Evolutionary conservation across 331 rosid genomes (phyloP).

Genomic region (Cydonia oblonga): DNA sequence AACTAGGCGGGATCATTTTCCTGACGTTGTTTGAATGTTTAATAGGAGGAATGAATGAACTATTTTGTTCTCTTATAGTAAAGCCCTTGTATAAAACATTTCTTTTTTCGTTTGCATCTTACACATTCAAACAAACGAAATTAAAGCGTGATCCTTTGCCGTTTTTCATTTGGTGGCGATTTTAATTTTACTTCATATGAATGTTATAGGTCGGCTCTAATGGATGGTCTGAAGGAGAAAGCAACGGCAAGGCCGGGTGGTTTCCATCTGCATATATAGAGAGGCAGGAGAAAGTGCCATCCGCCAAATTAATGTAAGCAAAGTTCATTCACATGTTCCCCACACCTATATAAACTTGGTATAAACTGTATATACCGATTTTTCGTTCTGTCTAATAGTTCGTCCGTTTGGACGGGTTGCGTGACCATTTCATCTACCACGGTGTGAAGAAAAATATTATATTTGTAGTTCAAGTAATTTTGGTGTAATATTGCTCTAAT

Average conservation of each 20-base stretch:
- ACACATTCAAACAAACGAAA: not conserved
- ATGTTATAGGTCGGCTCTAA: conserved; percentile 43
- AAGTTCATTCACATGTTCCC: not conserved
- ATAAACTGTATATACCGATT: not conserved
- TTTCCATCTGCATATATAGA: conserved; percentile 89
- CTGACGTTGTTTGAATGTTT: not conserved
- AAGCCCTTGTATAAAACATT: not conserved
- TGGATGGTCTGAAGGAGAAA: conserved; percentile 96
- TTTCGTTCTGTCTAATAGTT: not conserved
- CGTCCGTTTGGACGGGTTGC: not conserved
- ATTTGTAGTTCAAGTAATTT: not conserved
- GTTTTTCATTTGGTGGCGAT: not conserved
- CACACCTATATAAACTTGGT: not conserved
- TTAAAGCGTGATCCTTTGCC: not conserved
- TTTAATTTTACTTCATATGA: not conserved
- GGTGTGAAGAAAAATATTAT: not conserved
- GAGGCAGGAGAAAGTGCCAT: conserved; percentile 50
- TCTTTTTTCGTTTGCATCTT: not conserved
- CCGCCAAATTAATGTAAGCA: conserved; percentile 28
- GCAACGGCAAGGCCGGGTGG: conserved; percentile 76
- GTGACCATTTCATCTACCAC: not conserved
- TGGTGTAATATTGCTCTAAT: not conserved
- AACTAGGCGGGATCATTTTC: not conserved
- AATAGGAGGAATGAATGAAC: not conserved
- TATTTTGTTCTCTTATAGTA: not conserved